Evolutionary conservation across 306 rosid species (phyloP).

Genomic region (Quercus alba): DNA sequence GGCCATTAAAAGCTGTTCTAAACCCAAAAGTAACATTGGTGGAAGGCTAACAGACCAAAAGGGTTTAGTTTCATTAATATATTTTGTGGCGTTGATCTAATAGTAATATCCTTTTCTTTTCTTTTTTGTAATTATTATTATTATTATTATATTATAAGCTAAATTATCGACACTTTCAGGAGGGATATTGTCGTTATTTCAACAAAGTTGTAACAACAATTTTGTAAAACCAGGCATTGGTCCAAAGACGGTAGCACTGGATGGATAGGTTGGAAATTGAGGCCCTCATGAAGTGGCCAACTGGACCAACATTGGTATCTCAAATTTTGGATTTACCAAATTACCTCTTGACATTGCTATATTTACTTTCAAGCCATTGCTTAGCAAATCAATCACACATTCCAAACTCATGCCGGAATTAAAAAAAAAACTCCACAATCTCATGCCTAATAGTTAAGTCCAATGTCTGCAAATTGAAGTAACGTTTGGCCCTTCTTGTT

Average conservation of each 20-base stretch:
- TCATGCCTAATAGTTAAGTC: not conserved
- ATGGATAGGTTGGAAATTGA: not conserved
- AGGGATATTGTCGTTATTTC: not conserved
- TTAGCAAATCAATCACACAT: not conserved
- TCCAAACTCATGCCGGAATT: not conserved
- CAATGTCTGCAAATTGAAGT: not conserved
- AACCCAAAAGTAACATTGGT: not conserved
- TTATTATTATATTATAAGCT: too few species aligned
- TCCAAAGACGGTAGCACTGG: not conserved
- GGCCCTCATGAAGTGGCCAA: slow-evolving; percentile 17
- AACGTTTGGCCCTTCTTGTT: not conserved
- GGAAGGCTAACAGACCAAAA: not conserved
- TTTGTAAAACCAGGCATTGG: not conserved
- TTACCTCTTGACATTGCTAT: not conserved
- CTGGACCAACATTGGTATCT: not conserved
- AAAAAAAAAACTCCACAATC: not conserved
- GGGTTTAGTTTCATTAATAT: not conserved
- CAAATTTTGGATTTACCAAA: not conserved
- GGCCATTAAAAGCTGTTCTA: not conserved
- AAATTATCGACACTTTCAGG: not conserved
- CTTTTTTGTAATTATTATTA: not conserved
- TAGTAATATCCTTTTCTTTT: not conserved
- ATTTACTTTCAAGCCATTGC: not conserved
- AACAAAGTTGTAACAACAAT: not conserved
- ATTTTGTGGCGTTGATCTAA: not conserved